These are phyloP conservation scores for Hypoxylon rickii DNA, from an alignment of 495 filamentous ascomycete genomes.

Conservation along the genomic window DNA sequence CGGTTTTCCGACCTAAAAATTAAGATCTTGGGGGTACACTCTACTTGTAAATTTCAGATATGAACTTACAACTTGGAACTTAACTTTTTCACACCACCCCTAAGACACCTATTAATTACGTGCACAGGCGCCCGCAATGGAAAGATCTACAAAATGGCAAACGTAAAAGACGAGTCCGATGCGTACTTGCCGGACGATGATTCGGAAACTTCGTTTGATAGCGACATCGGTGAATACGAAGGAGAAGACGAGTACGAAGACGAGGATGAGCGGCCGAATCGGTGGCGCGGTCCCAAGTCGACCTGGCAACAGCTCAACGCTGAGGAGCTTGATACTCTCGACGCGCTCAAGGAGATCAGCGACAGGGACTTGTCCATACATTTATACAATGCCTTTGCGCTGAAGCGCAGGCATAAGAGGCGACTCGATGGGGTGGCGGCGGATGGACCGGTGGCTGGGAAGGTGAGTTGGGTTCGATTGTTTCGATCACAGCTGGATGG, in stretches of 20 bases:
- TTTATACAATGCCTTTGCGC: slow-evolving; percentile 72
- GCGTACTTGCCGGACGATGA: slow-evolving; percentile 22
- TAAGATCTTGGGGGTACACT: too few relatives aligned
- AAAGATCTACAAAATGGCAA: slow-evolving; percentile 25
- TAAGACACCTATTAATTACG: neutral
- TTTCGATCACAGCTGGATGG: too few relatives aligned
- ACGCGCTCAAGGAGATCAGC: slow-evolving; percentile 59
- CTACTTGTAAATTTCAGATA: neutral
- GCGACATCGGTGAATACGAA: neutral
- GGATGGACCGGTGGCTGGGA: slow-evolving; percentile 3
- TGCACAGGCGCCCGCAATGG: too few relatives aligned
- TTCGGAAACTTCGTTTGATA: slow-evolving; percentile 32
- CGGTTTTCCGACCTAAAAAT: neutral
- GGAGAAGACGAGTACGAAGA: slow-evolving; percentile 35
- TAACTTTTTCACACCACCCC: neutral
- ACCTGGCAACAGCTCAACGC: slow-evolving; percentile 66
- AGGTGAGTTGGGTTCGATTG: slow-evolving; percentile 15
- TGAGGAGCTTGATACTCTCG: slow-evolving; percentile 60
- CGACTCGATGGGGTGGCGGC: neutral
- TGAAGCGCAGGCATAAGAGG: slow-evolving; percentile 48
- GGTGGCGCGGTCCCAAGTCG: slow-evolving; percentile 57
- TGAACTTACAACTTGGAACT: too few relatives aligned
- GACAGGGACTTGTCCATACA: slow-evolving; percentile 71
- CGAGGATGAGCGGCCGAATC: slow-evolving; percentile 50
- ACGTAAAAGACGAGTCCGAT: slow-evolving; percentile 20